These are phyloP conservation scores for Aureobasidium sp. DNA, from an alignment of 2,329 filamentous ascomycete genomes.

Conservation along the genomic window DNA sequence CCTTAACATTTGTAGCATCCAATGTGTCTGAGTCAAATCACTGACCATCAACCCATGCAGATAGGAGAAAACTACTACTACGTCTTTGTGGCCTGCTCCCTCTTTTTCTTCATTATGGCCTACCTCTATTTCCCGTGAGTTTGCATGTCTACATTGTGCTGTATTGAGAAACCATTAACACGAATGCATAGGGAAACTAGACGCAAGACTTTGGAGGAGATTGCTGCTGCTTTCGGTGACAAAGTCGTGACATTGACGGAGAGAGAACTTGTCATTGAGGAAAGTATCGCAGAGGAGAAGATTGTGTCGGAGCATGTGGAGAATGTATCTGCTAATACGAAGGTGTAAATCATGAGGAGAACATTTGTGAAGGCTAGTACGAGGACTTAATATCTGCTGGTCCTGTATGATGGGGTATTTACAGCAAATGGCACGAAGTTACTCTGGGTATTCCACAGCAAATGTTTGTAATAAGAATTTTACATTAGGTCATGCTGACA, in stretches of 20 bases:
- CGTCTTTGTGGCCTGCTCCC: conserved; percentile 48
- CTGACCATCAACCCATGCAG: conserved; percentile 30
- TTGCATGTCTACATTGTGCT: no score
- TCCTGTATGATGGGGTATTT: no score
- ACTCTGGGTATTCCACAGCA: no score
- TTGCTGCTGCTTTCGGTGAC: conserved; percentile 28
- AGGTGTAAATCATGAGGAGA: no score
- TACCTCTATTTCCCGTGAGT: conserved; percentile 49
- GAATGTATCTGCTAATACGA: not conserved
- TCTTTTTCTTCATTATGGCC: conserved; percentile 45
- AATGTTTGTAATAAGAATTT: no score
- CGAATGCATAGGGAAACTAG: conserved; percentile 23
- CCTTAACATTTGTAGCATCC: not conserved
- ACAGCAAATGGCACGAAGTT: no score
- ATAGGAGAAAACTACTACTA: conserved; percentile 57
- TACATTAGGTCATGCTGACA: no score
- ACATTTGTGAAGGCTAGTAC: no score
- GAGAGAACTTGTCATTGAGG: conserved; percentile 20
- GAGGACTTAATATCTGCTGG: no score
- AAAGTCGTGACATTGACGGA: conserved; percentile 26
- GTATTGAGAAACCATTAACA: not conserved
- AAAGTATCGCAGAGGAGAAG: conserved; percentile 21
- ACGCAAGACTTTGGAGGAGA: conserved; percentile 27
- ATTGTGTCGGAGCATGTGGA: conserved; percentile 12
- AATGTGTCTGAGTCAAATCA: no score